Conservation (phyloP, 257 asterid species). For the Nicotiana tabacum region DNA sequence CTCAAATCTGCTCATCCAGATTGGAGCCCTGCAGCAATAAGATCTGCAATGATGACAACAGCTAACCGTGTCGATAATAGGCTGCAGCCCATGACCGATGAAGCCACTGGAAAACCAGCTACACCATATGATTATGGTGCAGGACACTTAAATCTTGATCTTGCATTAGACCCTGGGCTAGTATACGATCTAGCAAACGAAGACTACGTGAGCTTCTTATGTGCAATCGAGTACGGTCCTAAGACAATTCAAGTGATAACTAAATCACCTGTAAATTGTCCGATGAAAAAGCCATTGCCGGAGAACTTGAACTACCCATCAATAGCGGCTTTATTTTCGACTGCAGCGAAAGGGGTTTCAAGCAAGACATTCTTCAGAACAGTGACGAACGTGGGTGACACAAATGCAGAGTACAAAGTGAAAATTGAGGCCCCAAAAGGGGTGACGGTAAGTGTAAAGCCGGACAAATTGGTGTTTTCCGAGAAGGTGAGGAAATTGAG, state of each 20-base stretch:
- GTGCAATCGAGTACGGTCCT: conserved; percentile 76
- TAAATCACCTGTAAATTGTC: conserved; percentile 60
- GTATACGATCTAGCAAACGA: conserved; percentile 61
- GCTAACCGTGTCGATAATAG: conserved; percentile 53
- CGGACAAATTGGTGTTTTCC: conserved; percentile 60
- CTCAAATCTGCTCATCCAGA: conserved; percentile 94
- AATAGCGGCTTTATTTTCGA: conserved; percentile 64
- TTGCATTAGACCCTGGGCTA: conserved; percentile 89
- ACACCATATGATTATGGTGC: conserved; percentile 85
- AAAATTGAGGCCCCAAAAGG: conserved; percentile 76
- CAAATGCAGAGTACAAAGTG: conserved; percentile 41
- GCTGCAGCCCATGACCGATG: conserved; percentile 53
- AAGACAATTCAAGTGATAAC: conserved; percentile 93
- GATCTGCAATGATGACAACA: conserved; percentile 98
- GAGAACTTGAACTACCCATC: conserved; percentile 90
- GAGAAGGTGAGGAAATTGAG: conserved; percentile 49
- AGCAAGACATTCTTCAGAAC: conserved; percentile 69
- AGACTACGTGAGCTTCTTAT: conserved; percentile 72
- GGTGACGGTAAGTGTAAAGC: conserved; percentile 62
- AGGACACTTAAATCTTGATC: conserved; percentile 77
- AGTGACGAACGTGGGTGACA: conserved; percentile 77
- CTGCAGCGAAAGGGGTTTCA: conserved; percentile 34
- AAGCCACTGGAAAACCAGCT: conserved; percentile 64
- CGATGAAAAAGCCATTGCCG: conserved; percentile 62
- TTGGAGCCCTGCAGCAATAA: conserved; percentile 90